These are phyloP conservation scores for Cichorium intybus DNA, from an alignment of 140 eudicot species.

Conservation along the genomic window DNA sequence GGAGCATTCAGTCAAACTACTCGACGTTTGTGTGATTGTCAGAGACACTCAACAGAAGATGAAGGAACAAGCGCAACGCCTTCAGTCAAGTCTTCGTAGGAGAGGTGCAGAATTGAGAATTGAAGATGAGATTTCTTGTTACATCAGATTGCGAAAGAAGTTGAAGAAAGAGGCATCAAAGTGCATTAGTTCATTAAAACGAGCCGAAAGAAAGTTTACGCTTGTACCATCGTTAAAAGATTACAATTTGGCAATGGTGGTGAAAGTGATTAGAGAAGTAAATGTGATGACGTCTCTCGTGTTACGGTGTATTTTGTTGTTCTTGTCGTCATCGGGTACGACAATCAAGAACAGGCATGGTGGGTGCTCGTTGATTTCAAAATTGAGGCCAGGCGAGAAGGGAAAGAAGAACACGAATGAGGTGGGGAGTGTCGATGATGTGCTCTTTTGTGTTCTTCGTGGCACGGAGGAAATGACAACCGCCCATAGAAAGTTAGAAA, in stretches of 20 bases:
- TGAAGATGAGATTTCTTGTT: constrained; percentile 29
- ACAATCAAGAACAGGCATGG: constrained; percentile 21
- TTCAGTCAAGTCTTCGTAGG: constrained; percentile 58
- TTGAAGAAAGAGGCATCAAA: constrained; percentile 40
- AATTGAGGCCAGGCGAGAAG: constrained; percentile 30
- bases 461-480: constrained; percentile 34
- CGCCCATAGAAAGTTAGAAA: constrained; percentile 33
- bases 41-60: constrained; percentile 41
- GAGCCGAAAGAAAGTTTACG: constrained; percentile 27
- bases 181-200: constrained; percentile 43
- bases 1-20: constrained; percentile 40
- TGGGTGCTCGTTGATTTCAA: constrained; percentile 55
- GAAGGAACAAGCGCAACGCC: constrained; percentile 45
- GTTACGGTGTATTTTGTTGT: constrained; percentile 38
- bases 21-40: constrained; percentile 47
- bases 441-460: constrained; percentile 32
- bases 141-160: constrained; percentile 40
- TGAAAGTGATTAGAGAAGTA: constrained; percentile 50
- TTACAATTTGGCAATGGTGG: constrained; percentile 29
- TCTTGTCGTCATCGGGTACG: constrained; percentile 35
- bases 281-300: constrained; percentile 26
- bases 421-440: constrained; percentile 50
- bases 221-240: constrained; percentile 25
- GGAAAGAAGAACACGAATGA: constrained; percentile 28
- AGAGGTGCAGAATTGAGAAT: constrained; percentile 42